A percentile compares a stretch with the other conserved stretches of the same genome.
Conservation (phyloP, 2,329 filamentous ascomycete genomes). For the Fusarium keratoplasticum region DNA sequence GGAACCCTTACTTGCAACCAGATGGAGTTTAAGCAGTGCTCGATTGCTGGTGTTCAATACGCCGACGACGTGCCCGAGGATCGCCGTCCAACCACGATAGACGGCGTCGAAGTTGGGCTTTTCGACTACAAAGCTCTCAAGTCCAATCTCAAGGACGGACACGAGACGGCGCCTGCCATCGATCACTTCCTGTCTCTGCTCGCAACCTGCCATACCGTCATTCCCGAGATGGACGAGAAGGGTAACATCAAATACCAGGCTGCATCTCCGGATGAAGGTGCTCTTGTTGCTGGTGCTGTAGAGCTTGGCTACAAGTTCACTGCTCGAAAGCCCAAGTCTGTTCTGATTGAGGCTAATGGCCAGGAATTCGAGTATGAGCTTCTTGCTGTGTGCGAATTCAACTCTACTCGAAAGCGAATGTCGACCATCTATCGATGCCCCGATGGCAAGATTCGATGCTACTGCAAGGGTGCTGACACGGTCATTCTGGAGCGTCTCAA, state of each 20-base stretch:
- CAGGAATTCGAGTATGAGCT: constrained; percentile 86
- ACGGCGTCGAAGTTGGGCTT: constrained; percentile 81
- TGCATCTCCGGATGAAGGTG: constrained; percentile 95
- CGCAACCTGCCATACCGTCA: constrained; percentile 95
- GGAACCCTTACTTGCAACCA: constrained; percentile 97
- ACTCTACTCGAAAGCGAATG: constrained; percentile 94
- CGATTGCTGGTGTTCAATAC: constrained; percentile 94
- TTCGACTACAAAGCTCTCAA: constrained; percentile 84
- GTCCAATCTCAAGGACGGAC: constrained; percentile 72
- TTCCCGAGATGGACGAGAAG: constrained; percentile 86
- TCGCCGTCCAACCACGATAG: constrained; percentile 80
- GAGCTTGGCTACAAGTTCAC: constrained; percentile 89
- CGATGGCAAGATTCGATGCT: constrained; percentile 92
- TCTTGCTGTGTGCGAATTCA: constrained; percentile 98
- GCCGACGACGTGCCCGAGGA: constrained; percentile 93
- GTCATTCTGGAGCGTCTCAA: constrained; percentile 94
- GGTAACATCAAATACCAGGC: constrained; percentile 96
- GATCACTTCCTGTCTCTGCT: constrained; percentile 90
- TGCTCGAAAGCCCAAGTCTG: constrained; percentile 88
- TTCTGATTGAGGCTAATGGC: constrained; percentile 83
- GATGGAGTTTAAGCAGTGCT: constrained; percentile 98
- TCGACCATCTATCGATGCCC: constrained; percentile 97
- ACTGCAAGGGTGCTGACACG: constrained; percentile 97
- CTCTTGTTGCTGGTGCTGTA: constrained; percentile 92
- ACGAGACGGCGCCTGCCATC: constrained; percentile 63